Conservation (phyloP, 441 rosid species). For the Gossypium gossypioides region DNA sequence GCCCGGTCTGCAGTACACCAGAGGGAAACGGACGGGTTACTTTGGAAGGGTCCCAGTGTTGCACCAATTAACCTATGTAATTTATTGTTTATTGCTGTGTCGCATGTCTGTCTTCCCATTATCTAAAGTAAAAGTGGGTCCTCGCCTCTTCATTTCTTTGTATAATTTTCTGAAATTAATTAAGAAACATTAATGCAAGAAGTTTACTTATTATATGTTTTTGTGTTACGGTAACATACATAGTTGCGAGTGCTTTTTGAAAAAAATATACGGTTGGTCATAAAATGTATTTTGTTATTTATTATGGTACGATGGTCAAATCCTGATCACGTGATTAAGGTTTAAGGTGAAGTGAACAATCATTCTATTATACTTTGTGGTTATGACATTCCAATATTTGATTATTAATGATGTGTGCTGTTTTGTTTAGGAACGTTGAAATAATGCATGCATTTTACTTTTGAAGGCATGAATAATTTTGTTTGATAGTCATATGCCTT, state of each 20-base stretch:
- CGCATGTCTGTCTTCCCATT: not conserved
- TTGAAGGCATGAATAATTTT: not conserved
- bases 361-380: too few relatives aligned
- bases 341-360: too few relatives aligned
- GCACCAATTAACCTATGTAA: not conserved
- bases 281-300: too few relatives aligned
- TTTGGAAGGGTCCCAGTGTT: not conserved
- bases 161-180: not conserved
- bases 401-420: not conserved
- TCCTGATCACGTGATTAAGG: rapidly evolving
- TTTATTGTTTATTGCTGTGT: not conserved
- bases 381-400: not conserved
- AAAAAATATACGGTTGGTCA: too few relatives aligned
- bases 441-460: not conserved
- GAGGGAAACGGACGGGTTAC: not conserved
- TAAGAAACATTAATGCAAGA: not conserved
- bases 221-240: too few relatives aligned
- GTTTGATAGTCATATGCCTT: not conserved
- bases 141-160: not conserved
- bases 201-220: not conserved
- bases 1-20: not conserved
- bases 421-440: not conserved
- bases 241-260: too few relatives aligned
- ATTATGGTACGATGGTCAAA: too few relatives aligned
- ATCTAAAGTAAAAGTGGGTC: not conserved